Conservation (phyloP, 345 rosid species). For the Ricinus communis region DNA sequence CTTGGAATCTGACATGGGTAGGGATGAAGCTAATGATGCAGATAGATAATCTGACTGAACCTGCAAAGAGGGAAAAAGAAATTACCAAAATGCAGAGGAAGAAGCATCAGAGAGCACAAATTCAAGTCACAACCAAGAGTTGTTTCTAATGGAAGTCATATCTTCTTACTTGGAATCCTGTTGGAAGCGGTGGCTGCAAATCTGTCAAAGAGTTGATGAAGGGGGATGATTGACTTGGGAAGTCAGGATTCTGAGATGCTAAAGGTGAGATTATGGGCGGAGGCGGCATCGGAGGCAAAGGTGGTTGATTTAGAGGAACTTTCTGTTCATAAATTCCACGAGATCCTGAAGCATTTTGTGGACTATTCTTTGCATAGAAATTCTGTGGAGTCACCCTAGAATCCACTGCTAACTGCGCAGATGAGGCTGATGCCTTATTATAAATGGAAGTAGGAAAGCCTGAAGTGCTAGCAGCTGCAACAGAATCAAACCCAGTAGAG, state of each 20-base stretch:
- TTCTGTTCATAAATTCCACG: slow-evolving; percentile 78
- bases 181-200: slow-evolving; percentile 34
- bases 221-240: slow-evolving; percentile 47
- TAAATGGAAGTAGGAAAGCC: slow-evolving; percentile 56
- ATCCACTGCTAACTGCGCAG: slow-evolving; percentile 49
- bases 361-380: slow-evolving; percentile 60
- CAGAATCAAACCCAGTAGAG: slow-evolving; percentile 46
- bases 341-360: slow-evolving; percentile 54
- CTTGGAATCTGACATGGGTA: slow-evolving; percentile 40
- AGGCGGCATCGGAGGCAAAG: slow-evolving; percentile 91
- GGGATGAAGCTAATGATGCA: slow-evolving; percentile 37
- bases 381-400: slow-evolving; percentile 63
- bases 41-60: slow-evolving; percentile 55
- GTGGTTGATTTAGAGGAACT: slow-evolving; percentile 67
- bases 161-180: slow-evolving; percentile 43
- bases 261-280: slow-evolving; percentile 54
- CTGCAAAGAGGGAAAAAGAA: slow-evolving; percentile 37
- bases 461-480: slow-evolving; percentile 35
- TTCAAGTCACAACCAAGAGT: background rate
- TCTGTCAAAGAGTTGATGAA: slow-evolving; percentile 43
- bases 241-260: slow-evolving; percentile 55
- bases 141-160: background rate
- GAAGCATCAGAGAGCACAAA: slow-evolving; percentile 4
- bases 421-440: slow-evolving; percentile 29
- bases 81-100: slow-evolving; percentile 10